Evolutionary conservation across 805 yeast species (phyloP).

Genomic region (Candida railenensis): DNA sequence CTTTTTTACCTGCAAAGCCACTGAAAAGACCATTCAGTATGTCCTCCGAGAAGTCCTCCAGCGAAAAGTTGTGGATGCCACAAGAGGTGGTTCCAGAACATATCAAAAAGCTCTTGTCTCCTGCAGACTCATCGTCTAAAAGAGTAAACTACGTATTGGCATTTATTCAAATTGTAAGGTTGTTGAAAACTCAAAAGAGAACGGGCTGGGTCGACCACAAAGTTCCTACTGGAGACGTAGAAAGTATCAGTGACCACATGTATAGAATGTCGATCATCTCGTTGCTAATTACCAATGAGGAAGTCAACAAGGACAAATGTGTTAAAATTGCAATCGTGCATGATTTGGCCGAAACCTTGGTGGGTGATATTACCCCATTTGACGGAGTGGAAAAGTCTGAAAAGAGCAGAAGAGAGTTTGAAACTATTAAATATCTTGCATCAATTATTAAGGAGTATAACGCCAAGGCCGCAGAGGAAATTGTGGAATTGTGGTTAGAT

Average conservation of each 20-base stretch:
- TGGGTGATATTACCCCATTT: conserved; percentile 90
- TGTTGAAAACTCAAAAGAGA: conserved; percentile 75
- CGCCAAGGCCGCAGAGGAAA: conserved; percentile 56
- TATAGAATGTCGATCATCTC: conserved; percentile 86
- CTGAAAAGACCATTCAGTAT: not conserved
- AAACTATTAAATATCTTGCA: conserved; percentile 66
- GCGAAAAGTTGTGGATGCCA: conserved; percentile 47
- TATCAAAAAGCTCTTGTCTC: conserved; percentile 35
- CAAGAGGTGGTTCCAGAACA: conserved; percentile 51
- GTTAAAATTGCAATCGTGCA: conserved; percentile 85
- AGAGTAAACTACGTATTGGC: conserved; percentile 51
- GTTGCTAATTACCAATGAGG: conserved; percentile 55
- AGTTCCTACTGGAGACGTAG: conserved; percentile 48
- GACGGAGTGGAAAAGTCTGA: conserved; percentile 69
- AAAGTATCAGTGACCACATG: conserved; percentile 92
- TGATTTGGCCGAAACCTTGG: conserved; percentile 91
- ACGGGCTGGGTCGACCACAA: conserved; percentile 91
- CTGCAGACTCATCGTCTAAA: conserved; percentile 17
- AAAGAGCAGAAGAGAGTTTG: conserved; percentile 79
- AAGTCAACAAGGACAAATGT: conserved; percentile 64
- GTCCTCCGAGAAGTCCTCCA: not conserved
- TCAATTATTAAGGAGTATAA: conserved; percentile 66
- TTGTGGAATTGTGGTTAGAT: conserved; percentile 77
- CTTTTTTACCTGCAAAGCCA: not conserved
- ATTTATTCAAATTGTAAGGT: conserved; percentile 63